These are phyloP conservation scores for Populus tremula DNA, from an alignment of 345 rosid genomes.

Conservation along the genomic window DNA sequence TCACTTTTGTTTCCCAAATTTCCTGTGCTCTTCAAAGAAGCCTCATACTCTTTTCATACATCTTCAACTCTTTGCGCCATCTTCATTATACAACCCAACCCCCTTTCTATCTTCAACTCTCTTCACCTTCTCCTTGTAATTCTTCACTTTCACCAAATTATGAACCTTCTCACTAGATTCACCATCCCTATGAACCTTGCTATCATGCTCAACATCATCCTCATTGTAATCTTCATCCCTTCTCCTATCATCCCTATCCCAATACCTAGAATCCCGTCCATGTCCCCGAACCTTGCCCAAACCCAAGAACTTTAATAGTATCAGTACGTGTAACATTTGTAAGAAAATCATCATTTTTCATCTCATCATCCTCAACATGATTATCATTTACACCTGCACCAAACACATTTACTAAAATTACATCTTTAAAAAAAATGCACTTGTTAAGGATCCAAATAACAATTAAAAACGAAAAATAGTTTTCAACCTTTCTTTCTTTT, in stretches of 20 bases:
- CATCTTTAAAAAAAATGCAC: background rate
- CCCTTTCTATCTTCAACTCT: slow-evolving; percentile 24
- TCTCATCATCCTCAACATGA: slow-evolving; percentile 36
- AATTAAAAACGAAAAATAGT: background rate
- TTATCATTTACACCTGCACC: slow-evolving; percentile 40
- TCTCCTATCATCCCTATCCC: slow-evolving; percentile 97
- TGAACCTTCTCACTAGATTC: slow-evolving; percentile 31
- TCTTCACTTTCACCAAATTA: slow-evolving; percentile 20
- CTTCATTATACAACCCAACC: slow-evolving; percentile 77
- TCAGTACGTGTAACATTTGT: slow-evolving; percentile 73
- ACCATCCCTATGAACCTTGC: slow-evolving; percentile 12
- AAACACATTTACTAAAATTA: background rate
- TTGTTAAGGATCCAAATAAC: background rate
- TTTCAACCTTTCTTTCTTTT: background rate
- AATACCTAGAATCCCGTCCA: slow-evolving; percentile 84
- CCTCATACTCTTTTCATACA: slow-evolving; percentile 79
- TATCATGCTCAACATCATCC: slow-evolving; percentile 46
- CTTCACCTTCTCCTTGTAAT: slow-evolving; percentile 23
- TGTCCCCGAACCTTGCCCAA: slow-evolving; percentile 68
- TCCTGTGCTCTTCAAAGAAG: slow-evolving; percentile 51
- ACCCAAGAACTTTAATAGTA: slow-evolving; percentile 51
- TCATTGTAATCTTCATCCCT: slow-evolving; percentile 80
- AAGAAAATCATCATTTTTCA: slow-evolving; percentile 66
- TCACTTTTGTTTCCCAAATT: slow-evolving; percentile 25
- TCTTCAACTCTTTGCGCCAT: slow-evolving; percentile 71